These are phyloP conservation scores for Erythrophleum fordii DNA, from an alignment of 306 rosid species.

Conservation along the genomic window DNA sequence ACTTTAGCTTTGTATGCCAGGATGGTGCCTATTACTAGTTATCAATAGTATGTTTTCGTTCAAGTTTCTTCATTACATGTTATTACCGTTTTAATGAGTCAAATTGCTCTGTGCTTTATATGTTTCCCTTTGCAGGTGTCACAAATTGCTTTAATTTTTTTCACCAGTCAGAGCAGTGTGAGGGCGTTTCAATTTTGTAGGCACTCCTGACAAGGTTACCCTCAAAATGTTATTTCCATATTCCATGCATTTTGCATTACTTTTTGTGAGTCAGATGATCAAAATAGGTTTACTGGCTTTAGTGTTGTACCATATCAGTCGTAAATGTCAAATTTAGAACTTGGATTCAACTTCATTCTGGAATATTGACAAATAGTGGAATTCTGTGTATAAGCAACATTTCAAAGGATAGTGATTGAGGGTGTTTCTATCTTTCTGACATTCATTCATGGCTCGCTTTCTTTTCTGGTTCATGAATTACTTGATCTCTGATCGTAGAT, in stretches of 20 bases:
- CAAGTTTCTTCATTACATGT: constrained; percentile 5
- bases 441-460: not conserved
- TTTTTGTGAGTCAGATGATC: constrained; percentile 38
- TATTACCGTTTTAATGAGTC: constrained; percentile 22
- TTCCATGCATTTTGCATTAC: constrained; percentile 30
- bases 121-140: constrained; percentile 47
- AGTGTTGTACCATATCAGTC: constrained; percentile 45
- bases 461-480: constrained; percentile 19
- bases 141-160: constrained; percentile 41
- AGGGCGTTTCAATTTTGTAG: constrained; percentile 45
- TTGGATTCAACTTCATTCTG: constrained; percentile 24
- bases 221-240: constrained; percentile 36
- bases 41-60: constrained; percentile 24
- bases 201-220: constrained; percentile 56
- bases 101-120: constrained; percentile 15
- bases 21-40: constrained; percentile 2
- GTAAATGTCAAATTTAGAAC: constrained; percentile 42
- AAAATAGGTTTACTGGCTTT: constrained; percentile 37
- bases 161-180: constrained; percentile 50
- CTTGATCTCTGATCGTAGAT: constrained; percentile 2
- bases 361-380: constrained; percentile 15
- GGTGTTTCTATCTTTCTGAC: constrained; percentile 15
- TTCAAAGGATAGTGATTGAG: not conserved
- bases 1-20: not conserved
- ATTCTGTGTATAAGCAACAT: constrained; percentile 20